phyloP scores from a whole-genome alignment of 2,329 filamentous ascomycete genomes.

The Trichophyton mentagrophytes region DNA sequence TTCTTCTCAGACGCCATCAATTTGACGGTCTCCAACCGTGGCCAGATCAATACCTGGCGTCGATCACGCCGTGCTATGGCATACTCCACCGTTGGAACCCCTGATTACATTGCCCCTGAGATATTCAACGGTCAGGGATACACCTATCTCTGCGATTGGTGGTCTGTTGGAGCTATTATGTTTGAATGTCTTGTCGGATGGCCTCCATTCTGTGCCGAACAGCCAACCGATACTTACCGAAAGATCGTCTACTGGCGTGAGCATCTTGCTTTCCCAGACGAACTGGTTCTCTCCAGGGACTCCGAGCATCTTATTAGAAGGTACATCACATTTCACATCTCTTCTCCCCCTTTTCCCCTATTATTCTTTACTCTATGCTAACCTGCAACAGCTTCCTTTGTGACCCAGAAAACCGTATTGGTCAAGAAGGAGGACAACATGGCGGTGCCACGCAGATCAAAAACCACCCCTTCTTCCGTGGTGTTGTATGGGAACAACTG shows the following conservation, averaged over 20 bases:
- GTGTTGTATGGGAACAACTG: constrained; percentile 86
- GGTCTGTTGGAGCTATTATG: constrained; percentile 98
- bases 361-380: neutral
- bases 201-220: constrained; percentile 97
- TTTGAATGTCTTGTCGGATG: constrained; percentile 97
- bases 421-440: constrained; percentile 45
- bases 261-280: constrained; percentile 90
- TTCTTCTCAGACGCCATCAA: constrained; percentile 91
- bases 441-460: constrained; percentile 87
- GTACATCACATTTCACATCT: constrained; percentile 38
- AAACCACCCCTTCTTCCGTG: constrained; percentile 87
- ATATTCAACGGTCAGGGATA: constrained; percentile 97
- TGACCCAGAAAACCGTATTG: constrained; percentile 83
- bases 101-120: constrained; percentile 96
- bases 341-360: neutral
- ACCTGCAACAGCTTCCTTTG: constrained; percentile 61
- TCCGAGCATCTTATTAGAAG: constrained; percentile 86
- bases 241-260: constrained; percentile 99
- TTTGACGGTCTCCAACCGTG: constrained; percentile 90
- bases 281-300: constrained; percentile 75
- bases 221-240: constrained; percentile 92
- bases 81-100: constrained; percentile 95
- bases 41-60: constrained; percentile 97
- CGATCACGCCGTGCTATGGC: constrained; percentile 91
- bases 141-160: constrained; percentile 96